These are phyloP conservation scores for Phytophthora colocasiae DNA, from an alignment of 352 stramenopile genomes.

Conservation along the genomic window DNA sequence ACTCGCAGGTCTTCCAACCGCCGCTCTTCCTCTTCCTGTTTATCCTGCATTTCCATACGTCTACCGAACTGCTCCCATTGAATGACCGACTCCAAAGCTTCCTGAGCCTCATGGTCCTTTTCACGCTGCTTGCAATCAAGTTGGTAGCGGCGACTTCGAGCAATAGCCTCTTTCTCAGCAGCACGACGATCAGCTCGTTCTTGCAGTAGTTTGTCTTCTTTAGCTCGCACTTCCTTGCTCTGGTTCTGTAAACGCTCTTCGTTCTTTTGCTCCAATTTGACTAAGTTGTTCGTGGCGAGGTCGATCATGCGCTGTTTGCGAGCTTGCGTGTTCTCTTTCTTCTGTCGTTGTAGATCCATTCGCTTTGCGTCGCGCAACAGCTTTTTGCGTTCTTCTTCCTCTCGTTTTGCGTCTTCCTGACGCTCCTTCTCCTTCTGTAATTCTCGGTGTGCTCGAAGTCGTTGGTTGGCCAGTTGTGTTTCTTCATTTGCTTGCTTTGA, in stretches of 20 bases:
- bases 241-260: conserved; percentile 71
- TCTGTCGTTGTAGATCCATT: conserved; percentile 63
- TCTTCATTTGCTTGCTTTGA: conserved; percentile 67
- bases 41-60: conserved; percentile 57
- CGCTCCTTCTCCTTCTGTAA: conserved; percentile 64
- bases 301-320: conserved; percentile 89
- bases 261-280: conserved; percentile 72
- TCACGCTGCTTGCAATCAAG: conserved; percentile 57
- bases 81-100: conserved; percentile 53
- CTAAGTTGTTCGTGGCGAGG: conserved; percentile 72
- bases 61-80: conserved; percentile 79
- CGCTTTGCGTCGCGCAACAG: conserved; percentile 67
- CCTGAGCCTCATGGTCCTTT: conserved; percentile 46
- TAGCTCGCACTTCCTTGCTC: conserved; percentile 70
- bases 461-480: conserved; percentile 70
- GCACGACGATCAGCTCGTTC: conserved; percentile 66
- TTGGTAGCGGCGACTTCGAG: conserved; percentile 64
- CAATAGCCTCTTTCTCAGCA: conserved; percentile 67
- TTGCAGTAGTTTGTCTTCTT: conserved; percentile 75
- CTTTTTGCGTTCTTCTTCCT: conserved; percentile 78
- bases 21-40: conserved; percentile 72
- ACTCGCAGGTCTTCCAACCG: conserved; percentile 65
- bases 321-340: conserved; percentile 61
- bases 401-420: conserved; percentile 73
- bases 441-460: conserved; percentile 67